Evolutionary conservation across 192 early-diverging fungal species (phyloP).

Genomic region (Phycomyces nitens): DNA sequence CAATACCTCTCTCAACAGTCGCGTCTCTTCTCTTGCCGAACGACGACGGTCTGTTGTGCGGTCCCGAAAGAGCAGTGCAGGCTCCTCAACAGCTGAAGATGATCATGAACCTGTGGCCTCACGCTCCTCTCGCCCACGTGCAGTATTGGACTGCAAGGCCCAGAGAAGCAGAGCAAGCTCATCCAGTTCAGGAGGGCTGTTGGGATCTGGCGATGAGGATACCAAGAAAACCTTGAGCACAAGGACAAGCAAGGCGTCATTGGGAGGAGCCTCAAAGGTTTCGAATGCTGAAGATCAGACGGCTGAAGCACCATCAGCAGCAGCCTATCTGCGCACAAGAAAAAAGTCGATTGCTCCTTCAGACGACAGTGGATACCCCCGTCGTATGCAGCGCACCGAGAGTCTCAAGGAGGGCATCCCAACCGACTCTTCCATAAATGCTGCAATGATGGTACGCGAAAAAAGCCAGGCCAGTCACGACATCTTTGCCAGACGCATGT

Average conservation of each 20-base stretch:
- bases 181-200: not conserved
- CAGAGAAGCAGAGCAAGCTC: too few species aligned
- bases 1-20: too few species aligned
- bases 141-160: too few species aligned
- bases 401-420: constrained; percentile 28
- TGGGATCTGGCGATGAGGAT: not conserved
- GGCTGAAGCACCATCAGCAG: not conserved
- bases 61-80: not conserved
- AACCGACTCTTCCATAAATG: constrained; percentile 14
- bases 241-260: too few species aligned
- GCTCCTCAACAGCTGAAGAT: too few species aligned
- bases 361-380: not conserved
- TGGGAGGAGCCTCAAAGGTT: not conserved
- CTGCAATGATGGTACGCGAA: constrained; percentile 9
- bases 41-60: constrained; percentile 15
- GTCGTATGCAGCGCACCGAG: constrained; percentile 25
- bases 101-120: too few species aligned
- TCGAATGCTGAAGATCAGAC: not conserved
- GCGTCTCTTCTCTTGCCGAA: not conserved
- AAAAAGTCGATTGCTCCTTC: not conserved
- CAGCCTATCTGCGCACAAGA: not conserved
- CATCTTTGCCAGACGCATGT: not conserved
- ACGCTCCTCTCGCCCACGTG: too few species aligned
- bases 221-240: not conserved
- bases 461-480: constrained; percentile 11